A percentile compares a stretch with the other conserved stretches of the same genome.
These are phyloP conservation scores for Lophiotrema nucula DNA, from an alignment of 495 filamentous ascomycete species.

Conservation along the genomic window DNA sequence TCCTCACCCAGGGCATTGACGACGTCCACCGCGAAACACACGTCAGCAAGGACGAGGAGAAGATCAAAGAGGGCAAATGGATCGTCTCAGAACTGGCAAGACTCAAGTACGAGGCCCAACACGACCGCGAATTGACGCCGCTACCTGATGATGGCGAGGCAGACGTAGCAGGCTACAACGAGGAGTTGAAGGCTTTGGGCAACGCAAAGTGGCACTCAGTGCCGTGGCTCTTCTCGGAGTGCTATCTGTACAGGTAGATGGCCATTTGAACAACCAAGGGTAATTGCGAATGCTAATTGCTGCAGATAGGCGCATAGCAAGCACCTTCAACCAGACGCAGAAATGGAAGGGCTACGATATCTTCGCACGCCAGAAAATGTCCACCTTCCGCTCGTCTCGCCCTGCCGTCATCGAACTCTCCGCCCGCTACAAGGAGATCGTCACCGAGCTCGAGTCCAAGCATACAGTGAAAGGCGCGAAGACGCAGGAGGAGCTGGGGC, in stretches of 20 bases:
- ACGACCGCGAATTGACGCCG: conserved; percentile 78
- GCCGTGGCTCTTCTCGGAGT: conserved; percentile 88
- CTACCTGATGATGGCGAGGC: conserved; percentile 75
- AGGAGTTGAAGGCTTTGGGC: conserved; percentile 74
- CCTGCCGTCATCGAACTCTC: conserved; percentile 89
- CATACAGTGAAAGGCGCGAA: conserved; percentile 40
- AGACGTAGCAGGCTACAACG: conserved; percentile 81
- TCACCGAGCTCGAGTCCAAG: conserved; percentile 52
- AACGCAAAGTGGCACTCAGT: conserved; percentile 76
- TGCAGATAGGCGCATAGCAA: conserved; percentile 65
- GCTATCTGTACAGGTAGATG: conserved; percentile 81
- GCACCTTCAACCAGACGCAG: conserved; percentile 70
- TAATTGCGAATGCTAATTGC: conserved; percentile 13
- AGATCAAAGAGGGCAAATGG: conserved; percentile 74
- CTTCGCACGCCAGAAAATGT: conserved; percentile 86
- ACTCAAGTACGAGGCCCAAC: conserved; percentile 94
- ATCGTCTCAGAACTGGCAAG: conserved; percentile 77
- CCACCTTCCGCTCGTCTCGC: conserved; percentile 88
- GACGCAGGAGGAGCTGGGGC: conserved; percentile 54
- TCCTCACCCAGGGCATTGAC: conserved; percentile 91
- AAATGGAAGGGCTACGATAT: conserved; percentile 94
- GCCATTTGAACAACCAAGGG: not conserved
- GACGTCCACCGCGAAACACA: conserved; percentile 79
- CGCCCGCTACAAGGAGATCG: conserved; percentile 65
- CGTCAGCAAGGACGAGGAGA: conserved; percentile 58